Conservation (phyloP, 306 rosid species). For the Oxytropis ochrocephala region DNA sequence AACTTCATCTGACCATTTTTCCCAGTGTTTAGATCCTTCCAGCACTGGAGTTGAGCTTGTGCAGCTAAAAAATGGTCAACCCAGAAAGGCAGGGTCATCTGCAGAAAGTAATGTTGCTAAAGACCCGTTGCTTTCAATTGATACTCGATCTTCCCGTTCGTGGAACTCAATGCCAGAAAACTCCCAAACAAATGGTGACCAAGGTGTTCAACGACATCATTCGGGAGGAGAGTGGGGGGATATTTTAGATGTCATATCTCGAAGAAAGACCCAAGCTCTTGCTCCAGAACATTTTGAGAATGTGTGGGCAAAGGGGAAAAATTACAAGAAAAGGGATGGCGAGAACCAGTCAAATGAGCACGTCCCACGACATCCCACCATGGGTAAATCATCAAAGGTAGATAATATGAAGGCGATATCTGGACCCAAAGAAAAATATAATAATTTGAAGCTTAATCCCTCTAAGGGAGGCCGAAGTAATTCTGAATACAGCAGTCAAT, state of each 20-base stretch:
- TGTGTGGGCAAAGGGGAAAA: conserved; percentile 86
- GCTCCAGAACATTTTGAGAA: conserved; percentile 97
- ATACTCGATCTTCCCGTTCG: conserved; percentile 64
- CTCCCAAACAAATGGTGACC: conserved; percentile 45
- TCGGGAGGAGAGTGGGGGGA: conserved; percentile 94
- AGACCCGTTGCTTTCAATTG: conserved; percentile 81
- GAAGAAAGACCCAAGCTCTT: conserved; percentile 79
- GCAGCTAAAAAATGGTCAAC: conserved; percentile 56
- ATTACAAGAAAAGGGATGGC: conserved; percentile 57
- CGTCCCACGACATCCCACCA: conserved; percentile 32
- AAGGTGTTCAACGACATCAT: conserved; percentile 34
- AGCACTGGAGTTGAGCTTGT: conserved; percentile 89
- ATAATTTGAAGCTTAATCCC: conserved; percentile 31
- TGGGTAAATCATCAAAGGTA: conserved; percentile 34
- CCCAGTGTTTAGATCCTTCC: conserved; percentile 68
- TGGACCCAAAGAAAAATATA: conserved; percentile 39
- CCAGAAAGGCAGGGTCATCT: conserved; percentile 35
- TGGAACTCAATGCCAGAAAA: conserved; percentile 57
- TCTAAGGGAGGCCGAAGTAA: conserved; percentile 35
- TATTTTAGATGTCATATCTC: conserved; percentile 74
- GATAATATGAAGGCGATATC: conserved; percentile 35
- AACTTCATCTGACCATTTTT: conserved; percentile 54
- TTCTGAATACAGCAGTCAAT: conserved; percentile 32
- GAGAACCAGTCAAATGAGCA: conserved; percentile 46
- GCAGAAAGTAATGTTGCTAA: conserved; percentile 35